Evolutionary conservation across 495 filamentous ascomycete genomes (phyloP).

Genomic region (Aspergillus cavernicola): DNA sequence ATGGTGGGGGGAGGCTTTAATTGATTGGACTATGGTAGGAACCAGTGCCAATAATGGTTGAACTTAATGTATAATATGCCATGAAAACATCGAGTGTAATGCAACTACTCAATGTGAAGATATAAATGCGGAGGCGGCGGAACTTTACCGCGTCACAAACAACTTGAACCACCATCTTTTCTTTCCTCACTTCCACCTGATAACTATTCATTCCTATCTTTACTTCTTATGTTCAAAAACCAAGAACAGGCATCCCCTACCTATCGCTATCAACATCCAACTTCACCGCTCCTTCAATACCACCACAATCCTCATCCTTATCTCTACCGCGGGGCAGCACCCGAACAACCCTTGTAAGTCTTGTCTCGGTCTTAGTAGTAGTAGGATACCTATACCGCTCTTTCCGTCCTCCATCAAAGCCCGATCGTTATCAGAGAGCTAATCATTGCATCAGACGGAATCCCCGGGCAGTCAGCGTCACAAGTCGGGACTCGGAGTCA

Average conservation of each 20-base stretch:
- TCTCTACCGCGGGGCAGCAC: conserved; percentile 1
- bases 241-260: background rate
- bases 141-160: background rate
- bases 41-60: too few species aligned
- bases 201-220: background rate
- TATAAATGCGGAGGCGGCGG: background rate
- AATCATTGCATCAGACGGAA: too few species aligned
- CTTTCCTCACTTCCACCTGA: background rate
- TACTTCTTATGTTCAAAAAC: background rate
- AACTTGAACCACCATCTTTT: background rate
- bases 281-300: conserved; percentile 1
- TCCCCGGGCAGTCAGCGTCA: too few species aligned
- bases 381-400: conserved; percentile 4
- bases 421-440: background rate
- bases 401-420: background rate
- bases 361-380: background rate
- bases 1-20: too few species aligned
- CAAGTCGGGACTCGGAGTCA: too few species aligned
- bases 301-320: background rate
- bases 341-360: background rate
- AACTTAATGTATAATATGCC: too few species aligned
- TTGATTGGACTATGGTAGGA: too few species aligned
- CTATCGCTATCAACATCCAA: background rate
- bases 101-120: background rate
- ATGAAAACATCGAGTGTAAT: too few species aligned